phyloP scores from a whole-genome alignment of 306 rosid genomes.

The Lathyrus aphaca region DNA sequence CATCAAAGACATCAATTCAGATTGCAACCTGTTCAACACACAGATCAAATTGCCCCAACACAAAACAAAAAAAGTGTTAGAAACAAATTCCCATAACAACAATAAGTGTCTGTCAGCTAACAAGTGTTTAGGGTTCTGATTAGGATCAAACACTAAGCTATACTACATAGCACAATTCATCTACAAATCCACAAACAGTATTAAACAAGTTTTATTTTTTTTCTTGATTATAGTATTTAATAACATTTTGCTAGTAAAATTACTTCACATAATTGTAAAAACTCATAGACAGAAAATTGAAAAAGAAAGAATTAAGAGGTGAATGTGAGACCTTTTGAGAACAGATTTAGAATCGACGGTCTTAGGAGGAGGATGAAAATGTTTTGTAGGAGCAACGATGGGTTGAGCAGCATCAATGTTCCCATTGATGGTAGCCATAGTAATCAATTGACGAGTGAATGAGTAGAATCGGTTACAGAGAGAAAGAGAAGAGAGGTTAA shows the following conservation, averaged over 20 bases:
- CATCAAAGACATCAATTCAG: slow-evolving; percentile 97
- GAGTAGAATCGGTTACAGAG: background rate
- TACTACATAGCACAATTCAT: background rate
- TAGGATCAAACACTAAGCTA: background rate
- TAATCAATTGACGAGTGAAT: background rate
- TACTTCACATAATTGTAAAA: background rate
- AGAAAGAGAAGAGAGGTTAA: background rate
- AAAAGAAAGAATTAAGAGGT: background rate
- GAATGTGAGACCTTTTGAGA: slow-evolving; percentile 63
- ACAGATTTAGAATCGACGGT: slow-evolving; percentile 81
- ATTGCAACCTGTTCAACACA: slow-evolving; percentile 68
- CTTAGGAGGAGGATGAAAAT: slow-evolving; percentile 58
- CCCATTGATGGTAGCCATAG: slow-evolving; percentile 66
- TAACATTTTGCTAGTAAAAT: background rate
- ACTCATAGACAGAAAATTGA: background rate
- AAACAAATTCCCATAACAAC: background rate
- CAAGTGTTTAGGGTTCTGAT: background rate
- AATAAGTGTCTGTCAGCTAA: background rate
- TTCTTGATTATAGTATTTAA: too few species aligned
- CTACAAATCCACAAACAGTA: too few species aligned
- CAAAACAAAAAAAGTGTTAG: slow-evolving; percentile 36
- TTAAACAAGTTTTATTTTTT: too few species aligned
- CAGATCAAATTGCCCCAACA: slow-evolving; percentile 8
- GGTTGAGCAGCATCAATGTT: slow-evolving; percentile 51
- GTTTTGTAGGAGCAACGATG: slow-evolving; percentile 50